A percentile compares a stretch with the other conserved stretches of the same genome.
phyloP scores from a whole-genome alignment of 257 asterid species.

The Forsythia viridissima region DNA sequence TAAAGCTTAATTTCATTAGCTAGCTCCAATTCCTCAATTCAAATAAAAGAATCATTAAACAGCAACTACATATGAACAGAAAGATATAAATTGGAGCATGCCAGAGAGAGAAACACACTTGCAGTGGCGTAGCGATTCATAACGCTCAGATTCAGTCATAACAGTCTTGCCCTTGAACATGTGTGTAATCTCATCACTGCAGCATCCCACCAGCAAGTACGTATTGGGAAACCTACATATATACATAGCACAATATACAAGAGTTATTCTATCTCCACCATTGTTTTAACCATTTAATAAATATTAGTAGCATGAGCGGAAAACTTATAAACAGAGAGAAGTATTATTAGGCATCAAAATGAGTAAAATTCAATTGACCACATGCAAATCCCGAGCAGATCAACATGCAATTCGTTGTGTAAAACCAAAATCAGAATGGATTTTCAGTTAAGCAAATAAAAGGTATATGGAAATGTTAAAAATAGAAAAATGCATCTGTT shows the following conservation, averaged over 20 bases:
- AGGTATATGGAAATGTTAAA: neutral
- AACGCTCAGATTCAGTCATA: constrained; percentile 48
- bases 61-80: neutral
- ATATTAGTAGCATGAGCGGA: neutral
- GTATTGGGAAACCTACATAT: constrained; percentile 43
- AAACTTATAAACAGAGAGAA: neutral
- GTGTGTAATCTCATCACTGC: constrained; percentile 52
- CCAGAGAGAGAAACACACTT: constrained; percentile 43
- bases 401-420: constrained; percentile 11
- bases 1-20: constrained; percentile 8
- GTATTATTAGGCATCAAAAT: neutral
- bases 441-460: neutral
- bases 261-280: neutral
- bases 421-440: neutral
- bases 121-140: constrained; percentile 83
- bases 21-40: neutral
- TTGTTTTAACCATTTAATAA: neutral
- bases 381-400: constrained; percentile 5
- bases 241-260: neutral
- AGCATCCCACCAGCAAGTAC: constrained; percentile 53
- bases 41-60: neutral
- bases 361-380: neutral
- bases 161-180: constrained; percentile 55
- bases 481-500: no score
- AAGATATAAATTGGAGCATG: constrained; percentile 8